Evolutionary conservation across 805 yeast species (phyloP).

Genomic region (Pichia occidentalis): DNA sequence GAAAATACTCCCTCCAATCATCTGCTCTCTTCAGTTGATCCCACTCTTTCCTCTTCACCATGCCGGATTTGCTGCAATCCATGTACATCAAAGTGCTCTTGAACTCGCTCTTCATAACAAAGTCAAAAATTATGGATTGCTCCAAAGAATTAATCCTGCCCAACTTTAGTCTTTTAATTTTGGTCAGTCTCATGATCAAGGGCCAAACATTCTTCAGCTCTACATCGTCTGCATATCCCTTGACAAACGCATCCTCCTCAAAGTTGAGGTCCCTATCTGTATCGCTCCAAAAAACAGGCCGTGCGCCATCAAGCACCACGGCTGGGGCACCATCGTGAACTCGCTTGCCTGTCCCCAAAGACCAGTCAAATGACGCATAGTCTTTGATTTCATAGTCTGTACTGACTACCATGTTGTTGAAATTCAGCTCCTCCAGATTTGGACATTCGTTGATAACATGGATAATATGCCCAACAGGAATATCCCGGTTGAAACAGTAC

Average conservation of each 20-base stretch:
- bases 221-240: slow-evolving; percentile 25
- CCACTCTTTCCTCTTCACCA: slow-evolving; percentile 44
- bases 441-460: slow-evolving; percentile 66
- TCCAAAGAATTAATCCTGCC: slow-evolving; percentile 31
- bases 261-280: slow-evolving; percentile 30
- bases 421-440: slow-evolving; percentile 46
- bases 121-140: slow-evolving; percentile 21
- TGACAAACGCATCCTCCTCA: slow-evolving; percentile 25
- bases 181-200: slow-evolving; percentile 14
- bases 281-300: slow-evolving; percentile 27
- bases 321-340: slow-evolving; percentile 10
- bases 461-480: slow-evolving; percentile 71
- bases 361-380: slow-evolving; percentile 33
- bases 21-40: slow-evolving; percentile 23
- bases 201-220: slow-evolving; percentile 41
- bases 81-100: slow-evolving; percentile 22
- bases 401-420: slow-evolving; percentile 58
- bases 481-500: slow-evolving; percentile 62
- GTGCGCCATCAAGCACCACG: slow-evolving; percentile 10
- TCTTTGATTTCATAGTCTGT: slow-evolving; percentile 54
- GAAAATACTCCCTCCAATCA: slow-evolving; percentile 24
- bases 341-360: slow-evolving; percentile 19
- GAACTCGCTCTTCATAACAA: slow-evolving; percentile 15
- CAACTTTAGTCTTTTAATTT: slow-evolving; percentile 24
- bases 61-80: slow-evolving; percentile 43